A percentile compares a stretch with the other conserved stretches of the same genome.
phyloP scores from a whole-genome alignment of 805 yeast genomes.

The Kazachstania africana region DNA sequence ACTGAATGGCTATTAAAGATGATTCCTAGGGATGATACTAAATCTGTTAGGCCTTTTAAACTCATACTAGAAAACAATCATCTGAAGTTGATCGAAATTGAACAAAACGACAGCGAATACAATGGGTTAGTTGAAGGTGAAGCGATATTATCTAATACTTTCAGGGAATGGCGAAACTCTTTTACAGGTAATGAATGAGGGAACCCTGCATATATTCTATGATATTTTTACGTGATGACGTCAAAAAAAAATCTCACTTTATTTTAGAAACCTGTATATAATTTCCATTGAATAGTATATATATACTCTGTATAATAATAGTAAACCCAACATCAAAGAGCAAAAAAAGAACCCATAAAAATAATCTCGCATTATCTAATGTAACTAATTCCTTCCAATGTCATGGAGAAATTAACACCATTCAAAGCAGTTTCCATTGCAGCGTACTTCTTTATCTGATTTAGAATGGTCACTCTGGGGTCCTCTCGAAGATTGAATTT shows the following conservation, averaged over 20 bases:
- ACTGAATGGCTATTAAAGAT: constrained; percentile 61
- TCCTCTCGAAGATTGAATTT: constrained; percentile 29
- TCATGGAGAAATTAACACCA: constrained; percentile 16
- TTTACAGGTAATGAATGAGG: constrained; percentile 4
- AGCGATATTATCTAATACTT: constrained; percentile 36
- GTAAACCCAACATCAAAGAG: constrained; percentile 6
- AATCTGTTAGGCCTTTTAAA: constrained; percentile 46
- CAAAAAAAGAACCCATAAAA: no score
- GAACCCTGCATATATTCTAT: no score
- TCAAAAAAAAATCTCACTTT: background rate
- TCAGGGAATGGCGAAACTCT: constrained; percentile 40
- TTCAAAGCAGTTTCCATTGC: constrained; percentile 27
- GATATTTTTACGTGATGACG: no score
- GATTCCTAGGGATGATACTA: constrained; percentile 39
- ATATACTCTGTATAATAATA: background rate
- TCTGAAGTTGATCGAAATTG: constrained; percentile 36
- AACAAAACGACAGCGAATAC: constrained; percentile 27
- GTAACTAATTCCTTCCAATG: constrained; percentile 20
- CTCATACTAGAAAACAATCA: constrained; percentile 40
- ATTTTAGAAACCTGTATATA: no score
- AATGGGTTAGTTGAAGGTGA: constrained; percentile 29
- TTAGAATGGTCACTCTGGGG: constrained; percentile 46
- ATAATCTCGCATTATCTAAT: no score
- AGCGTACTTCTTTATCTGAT: constrained; percentile 35
- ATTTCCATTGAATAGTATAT: no score